Percentiles rank a stretch among this genome's conserved stretches.
phyloP scores from a whole-genome alignment of 768 basidiomycete species.

The Clitopilus passeckerianus region DNA sequence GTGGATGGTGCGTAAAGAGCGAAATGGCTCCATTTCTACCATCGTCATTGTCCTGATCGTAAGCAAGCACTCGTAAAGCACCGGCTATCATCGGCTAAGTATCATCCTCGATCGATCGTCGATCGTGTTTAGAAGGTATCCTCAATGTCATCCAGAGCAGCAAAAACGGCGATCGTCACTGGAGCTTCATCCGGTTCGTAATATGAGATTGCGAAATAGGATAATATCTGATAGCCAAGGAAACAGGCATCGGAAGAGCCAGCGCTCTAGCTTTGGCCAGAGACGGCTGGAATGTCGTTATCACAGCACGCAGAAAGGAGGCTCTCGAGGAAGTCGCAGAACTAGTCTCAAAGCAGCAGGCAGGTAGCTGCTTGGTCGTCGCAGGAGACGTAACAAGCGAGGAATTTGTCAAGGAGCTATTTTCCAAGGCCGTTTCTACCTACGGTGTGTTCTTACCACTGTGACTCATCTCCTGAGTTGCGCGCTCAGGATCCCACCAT shows the following conservation, averaged over 20 bases:
- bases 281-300: constrained; percentile 63
- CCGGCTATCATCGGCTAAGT: neutral
- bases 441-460: constrained; percentile 40
- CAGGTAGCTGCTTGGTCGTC: constrained; percentile 31
- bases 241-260: constrained; percentile 54
- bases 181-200: constrained; percentile 51
- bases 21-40: neutral
- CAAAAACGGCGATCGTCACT: constrained; percentile 30
- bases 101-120: neutral
- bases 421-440: constrained; percentile 41
- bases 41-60: neutral
- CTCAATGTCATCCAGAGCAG: neutral
- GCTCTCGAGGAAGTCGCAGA: constrained; percentile 54
- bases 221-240: neutral
- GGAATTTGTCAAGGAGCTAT: constrained; percentile 55
- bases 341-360: constrained; percentile 29
- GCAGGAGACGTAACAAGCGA: constrained; percentile 66
- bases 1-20: neutral
- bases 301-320: constrained; percentile 57
- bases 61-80: neutral
- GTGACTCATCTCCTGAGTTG: no score
- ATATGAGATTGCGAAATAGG: neutral
- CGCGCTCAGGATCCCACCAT: no score
- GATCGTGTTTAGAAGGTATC: neutral
- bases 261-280: constrained; percentile 65